phyloP scores from a whole-genome alignment of 352 stramenopile genomes.

The Discostella stelligera region DNA sequence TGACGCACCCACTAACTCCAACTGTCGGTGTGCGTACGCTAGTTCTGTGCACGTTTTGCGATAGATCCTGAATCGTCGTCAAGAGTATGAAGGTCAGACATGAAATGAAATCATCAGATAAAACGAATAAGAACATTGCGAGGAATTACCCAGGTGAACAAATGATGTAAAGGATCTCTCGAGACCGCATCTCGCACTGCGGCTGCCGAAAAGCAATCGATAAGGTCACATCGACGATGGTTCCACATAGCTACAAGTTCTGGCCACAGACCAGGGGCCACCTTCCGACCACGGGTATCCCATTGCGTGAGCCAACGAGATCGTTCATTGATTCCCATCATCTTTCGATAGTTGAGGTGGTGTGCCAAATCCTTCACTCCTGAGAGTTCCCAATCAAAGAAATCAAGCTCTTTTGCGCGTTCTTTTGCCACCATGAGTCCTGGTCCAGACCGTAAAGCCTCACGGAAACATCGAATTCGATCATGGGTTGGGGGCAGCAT shows the following conservation, averaged over 20 bases:
- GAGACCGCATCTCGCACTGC: conserved; percentile 51
- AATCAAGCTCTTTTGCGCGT: conserved; percentile 58
- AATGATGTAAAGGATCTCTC: conserved; percentile 53
- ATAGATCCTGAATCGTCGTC: neutral
- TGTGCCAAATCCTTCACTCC: conserved; percentile 50
- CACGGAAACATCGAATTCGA: conserved; percentile 61
- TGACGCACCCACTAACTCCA: conserved; percentile 73
- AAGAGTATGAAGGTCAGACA: neutral
- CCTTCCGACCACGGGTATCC: conserved; percentile 37
- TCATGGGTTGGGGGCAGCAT: conserved; percentile 58
- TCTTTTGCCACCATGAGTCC: conserved; percentile 55
- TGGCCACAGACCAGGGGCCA: conserved; percentile 47
- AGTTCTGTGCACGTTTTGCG: conserved; percentile 33
- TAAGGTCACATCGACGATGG: conserved; percentile 46
- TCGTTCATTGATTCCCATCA: conserved; percentile 47
- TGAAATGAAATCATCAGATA: neutral
- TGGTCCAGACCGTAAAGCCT: conserved; percentile 58
- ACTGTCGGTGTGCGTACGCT: conserved; percentile 38
- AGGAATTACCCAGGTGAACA: conserved; percentile 68
- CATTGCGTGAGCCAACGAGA: conserved; percentile 50
- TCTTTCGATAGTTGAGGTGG: conserved; percentile 39
- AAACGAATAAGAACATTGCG: conserved; percentile 29
- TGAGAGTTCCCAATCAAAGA: conserved; percentile 55
- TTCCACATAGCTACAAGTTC: conserved; percentile 57
- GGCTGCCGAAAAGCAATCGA: conserved; percentile 46